phyloP scores from a whole-genome alignment of 208 protist genomes.

The Acanthamoeba royreba region DNA sequence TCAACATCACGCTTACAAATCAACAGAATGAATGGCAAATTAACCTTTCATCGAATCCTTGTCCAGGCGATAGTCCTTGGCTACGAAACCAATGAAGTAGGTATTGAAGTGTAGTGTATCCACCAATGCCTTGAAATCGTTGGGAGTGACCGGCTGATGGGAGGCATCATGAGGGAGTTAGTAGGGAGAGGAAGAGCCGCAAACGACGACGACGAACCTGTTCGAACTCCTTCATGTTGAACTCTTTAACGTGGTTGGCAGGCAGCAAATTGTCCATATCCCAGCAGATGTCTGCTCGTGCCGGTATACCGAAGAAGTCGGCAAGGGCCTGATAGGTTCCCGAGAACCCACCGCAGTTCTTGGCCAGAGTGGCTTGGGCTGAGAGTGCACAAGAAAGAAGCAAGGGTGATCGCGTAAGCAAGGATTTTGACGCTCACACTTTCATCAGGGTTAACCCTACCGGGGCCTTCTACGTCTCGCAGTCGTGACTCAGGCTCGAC shows the following conservation, averaged over 20 bases:
- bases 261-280: slow-evolving; percentile 68
- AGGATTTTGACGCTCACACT: neutral
- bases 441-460: no score
- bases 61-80: slow-evolving; percentile 51
- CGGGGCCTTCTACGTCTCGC: neutral
- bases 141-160: slow-evolving; percentile 51
- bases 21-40: neutral
- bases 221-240: slow-evolving; percentile 49
- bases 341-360: slow-evolving; percentile 68
- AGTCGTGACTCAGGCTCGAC: neutral
- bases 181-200: neutral
- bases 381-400: slow-evolving; percentile 11
- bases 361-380: slow-evolving; percentile 38
- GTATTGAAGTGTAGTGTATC: slow-evolving; percentile 58
- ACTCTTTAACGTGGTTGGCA: slow-evolving; percentile 61
- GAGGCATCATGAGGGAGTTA: neutral
- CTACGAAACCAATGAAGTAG: slow-evolving; percentile 60
- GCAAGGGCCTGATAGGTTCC: slow-evolving; percentile 56
- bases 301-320: slow-evolving; percentile 40
- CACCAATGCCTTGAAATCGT: slow-evolving; percentile 61
- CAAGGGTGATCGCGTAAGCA: slow-evolving; percentile 10
- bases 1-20: neutral
- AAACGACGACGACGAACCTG: neutral
- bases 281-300: slow-evolving; percentile 66
- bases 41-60: slow-evolving; percentile 36